Conservation (phyloP, 2,329 filamentous ascomycete species). For the Fusarium setosum region DNA sequence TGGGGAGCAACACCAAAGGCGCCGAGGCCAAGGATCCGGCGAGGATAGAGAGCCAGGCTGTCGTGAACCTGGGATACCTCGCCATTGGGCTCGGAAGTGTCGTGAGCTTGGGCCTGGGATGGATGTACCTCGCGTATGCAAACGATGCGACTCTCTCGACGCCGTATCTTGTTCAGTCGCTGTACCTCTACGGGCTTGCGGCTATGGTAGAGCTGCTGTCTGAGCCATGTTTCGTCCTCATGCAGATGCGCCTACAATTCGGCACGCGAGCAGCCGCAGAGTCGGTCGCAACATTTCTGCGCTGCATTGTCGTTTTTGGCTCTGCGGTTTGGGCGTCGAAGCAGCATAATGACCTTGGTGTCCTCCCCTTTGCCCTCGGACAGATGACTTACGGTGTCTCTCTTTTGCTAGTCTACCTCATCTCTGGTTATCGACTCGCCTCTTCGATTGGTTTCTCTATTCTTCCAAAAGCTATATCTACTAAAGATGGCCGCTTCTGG, state of each 20-base stretch:
- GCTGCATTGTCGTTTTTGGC: conserved; percentile 80
- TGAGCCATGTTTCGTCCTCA: conserved; percentile 90
- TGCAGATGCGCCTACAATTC: conserved; percentile 85
- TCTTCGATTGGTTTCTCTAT: conserved; percentile 75
- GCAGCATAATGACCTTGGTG: conserved; percentile 68
- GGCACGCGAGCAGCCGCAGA: conserved; percentile 85
- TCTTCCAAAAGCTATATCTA: conserved; percentile 57
- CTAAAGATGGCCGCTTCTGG: conserved; percentile 55
- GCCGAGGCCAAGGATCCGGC: conserved; percentile 20
- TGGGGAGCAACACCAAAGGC: conserved; percentile 10
- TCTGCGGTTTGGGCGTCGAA: conserved; percentile 72
- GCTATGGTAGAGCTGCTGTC: conserved; percentile 80
- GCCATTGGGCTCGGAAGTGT: conserved; percentile 75
- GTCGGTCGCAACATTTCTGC: conserved; percentile 80
- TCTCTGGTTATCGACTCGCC: conserved; percentile 69
- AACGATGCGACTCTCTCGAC: conserved; percentile 62
- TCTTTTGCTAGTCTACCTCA: conserved; percentile 77
- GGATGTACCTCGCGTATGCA: conserved; percentile 72
- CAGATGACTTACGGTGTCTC: conserved; percentile 80
- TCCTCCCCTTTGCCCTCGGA: conserved; percentile 89
- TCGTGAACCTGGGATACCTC: conserved; percentile 90
- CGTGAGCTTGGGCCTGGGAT: conserved; percentile 72
- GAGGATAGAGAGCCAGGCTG: conserved; percentile 70
- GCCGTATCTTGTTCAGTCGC: conserved; percentile 69
- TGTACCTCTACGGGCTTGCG: conserved; percentile 67